Percentiles rank a stretch among this genome's conserved stretches.
phyloP scores from a whole-genome alignment of 345 rosid species.

The Pugionium dolabratum region DNA sequence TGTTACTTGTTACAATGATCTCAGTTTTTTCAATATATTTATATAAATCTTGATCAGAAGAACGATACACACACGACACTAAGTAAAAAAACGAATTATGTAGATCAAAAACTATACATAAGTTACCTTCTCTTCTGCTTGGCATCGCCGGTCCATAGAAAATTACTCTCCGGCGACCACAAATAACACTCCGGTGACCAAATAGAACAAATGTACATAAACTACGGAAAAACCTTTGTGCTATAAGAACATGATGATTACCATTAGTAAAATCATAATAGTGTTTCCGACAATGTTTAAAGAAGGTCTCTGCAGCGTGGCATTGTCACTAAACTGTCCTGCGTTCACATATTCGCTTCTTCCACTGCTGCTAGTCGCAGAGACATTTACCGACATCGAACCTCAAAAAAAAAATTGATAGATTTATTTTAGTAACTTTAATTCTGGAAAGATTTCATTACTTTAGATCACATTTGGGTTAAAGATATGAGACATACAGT shows the following conservation, averaged over 20 bases:
- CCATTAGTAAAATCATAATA: constrained; percentile 35
- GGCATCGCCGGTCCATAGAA: constrained; percentile 30
- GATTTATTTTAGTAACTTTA: not conserved
- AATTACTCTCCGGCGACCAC: constrained; percentile 35
- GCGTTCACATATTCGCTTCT: constrained; percentile 70
- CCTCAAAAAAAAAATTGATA: constrained; percentile 45
- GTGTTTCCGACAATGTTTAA: constrained; percentile 20
- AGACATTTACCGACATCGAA: constrained; percentile 71
- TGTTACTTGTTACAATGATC: too few species aligned
- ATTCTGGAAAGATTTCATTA: not conserved
- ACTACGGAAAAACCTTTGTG: constrained; percentile 33
- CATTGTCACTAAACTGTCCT: constrained; percentile 52
- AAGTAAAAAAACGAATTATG: constrained; percentile 24
- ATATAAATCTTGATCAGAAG: not conserved
- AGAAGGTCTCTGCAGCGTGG: constrained; percentile 34
- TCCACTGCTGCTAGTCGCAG: constrained; percentile 58
- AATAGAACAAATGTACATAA: constrained; percentile 28
- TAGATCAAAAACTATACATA: constrained; percentile 34
- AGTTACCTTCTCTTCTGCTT: constrained; percentile 24
- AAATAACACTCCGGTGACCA: constrained; percentile 32
- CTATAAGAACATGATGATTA: constrained; percentile 49
- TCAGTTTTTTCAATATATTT: too few species aligned
- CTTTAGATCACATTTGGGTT: not conserved
- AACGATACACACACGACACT: constrained; percentile 27
- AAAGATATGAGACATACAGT: constrained; percentile 60